Conservation (phyloP, 2,329 filamentous ascomycete genomes). For the Pseudocercospora fijiensis region DNA sequence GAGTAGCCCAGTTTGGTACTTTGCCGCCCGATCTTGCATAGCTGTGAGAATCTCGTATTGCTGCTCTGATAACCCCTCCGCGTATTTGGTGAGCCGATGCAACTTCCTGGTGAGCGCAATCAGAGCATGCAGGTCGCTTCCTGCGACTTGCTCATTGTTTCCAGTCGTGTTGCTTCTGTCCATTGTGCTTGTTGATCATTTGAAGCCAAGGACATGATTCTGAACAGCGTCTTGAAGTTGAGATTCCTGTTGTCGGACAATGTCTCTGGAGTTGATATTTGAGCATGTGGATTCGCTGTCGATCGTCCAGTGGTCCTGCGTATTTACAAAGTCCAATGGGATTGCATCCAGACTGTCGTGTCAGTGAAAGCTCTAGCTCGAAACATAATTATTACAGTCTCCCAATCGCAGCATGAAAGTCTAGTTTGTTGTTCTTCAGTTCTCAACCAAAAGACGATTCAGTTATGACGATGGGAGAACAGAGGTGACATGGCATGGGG, state of each 20-base stretch:
- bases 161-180: background rate
- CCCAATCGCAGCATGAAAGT: background rate
- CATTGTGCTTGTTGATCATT: background rate
- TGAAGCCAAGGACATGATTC: background rate
- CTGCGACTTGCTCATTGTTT: background rate
- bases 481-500: slow-evolving; percentile 15
- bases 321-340: background rate
- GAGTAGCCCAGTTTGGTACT: background rate
- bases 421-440: background rate
- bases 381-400: background rate
- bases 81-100: background rate
- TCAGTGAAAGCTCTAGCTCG: background rate
- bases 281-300: background rate
- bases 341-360: background rate
- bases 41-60: background rate
- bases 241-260: background rate
- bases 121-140: background rate
- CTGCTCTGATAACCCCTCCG: background rate
- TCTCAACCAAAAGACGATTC: background rate
- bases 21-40: background rate
- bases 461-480: background rate
- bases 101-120: background rate
- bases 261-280: background rate
- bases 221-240: background rate
- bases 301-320: background rate